phyloP scores from a whole-genome alignment of 1,284 basidiomycete species.

The Pholiota adiposa region DNA sequence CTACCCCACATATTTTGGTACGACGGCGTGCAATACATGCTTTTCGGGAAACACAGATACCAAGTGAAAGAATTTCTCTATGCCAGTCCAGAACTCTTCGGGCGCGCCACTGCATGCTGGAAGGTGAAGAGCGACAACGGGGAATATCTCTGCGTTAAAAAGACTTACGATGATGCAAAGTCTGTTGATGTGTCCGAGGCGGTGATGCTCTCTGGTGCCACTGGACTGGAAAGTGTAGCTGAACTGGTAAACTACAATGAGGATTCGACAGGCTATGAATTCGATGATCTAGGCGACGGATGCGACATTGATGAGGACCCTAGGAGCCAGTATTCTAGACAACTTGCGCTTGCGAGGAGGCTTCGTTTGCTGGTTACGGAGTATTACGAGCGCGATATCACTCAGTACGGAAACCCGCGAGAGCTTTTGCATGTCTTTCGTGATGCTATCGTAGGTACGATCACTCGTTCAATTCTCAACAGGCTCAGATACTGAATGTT shows the following conservation, averaged over 20 bases:
- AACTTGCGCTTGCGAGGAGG: neutral
- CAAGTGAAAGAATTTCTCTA: neutral
- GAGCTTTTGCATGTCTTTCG: too few relatives aligned
- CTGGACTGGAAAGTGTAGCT: neutral
- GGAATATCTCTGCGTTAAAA: neutral
- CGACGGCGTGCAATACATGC: neutral
- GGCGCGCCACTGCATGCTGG: neutral
- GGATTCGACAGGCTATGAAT: neutral
- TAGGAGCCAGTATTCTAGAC: neutral
- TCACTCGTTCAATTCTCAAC: neutral
- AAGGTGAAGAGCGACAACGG: neutral
- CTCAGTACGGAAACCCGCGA: too few relatives aligned
- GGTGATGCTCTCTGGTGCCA: neutral
- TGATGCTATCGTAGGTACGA: neutral
- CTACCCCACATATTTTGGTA: neutral
- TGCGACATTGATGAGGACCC: too few relatives aligned
- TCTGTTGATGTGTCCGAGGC: neutral
- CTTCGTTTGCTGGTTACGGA: neutral
- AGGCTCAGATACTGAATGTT: neutral
- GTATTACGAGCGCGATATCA: too few relatives aligned
- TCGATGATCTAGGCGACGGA: too few relatives aligned
- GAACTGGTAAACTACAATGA: neutral
- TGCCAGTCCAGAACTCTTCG: neutral
- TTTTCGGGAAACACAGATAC: neutral
- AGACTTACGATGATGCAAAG: neutral